Evolutionary conservation across 768 basidiomycete species (phyloP), one percentile per base, ranked within the genome.

Genomic region (Russula sp.): DNA sequence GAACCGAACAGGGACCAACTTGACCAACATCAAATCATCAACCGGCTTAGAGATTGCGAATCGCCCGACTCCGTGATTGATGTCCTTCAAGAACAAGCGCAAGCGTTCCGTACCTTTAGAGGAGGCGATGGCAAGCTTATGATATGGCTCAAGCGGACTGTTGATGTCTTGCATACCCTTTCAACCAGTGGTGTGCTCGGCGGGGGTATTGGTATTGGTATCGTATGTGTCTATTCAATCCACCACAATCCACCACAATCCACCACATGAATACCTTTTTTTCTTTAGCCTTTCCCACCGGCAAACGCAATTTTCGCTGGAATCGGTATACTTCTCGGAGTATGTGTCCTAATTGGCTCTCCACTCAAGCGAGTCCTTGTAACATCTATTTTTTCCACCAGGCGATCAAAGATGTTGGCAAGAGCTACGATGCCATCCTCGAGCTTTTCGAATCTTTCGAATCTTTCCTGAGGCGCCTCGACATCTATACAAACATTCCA

Each of bases 11-110:
- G 50, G 50, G 8, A 51, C 50, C 9, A 51, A 28, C 14, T 28
- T 51, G 50, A 5, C 13, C 32, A 54, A 54, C n/a, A 22, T 54
- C 51, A n/a, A 26, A 22, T 54, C 53, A n/a, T 54, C n/a, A 20
- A 36, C 34, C 5, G 22, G 53, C 53, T 54, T 34, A 5, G 2
- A 14, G 11, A 11, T 8, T 54, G 53, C n/a, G 53, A 36, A 36
- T 54, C 34, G 7, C n/a, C 20, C 13, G n/a, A 54, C n/a, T 54
- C 53, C n/a, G 14, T 54, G 11, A 54, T 54, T 0, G 22, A 22
- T 1, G 32, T 54, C 34, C 34, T 54, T 54, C 53, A 24, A 9
- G 53, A 54, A 14, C 32, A 54, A 36, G 30, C 52, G 11, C n/a
- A 36, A 5, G 30, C 20, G 5, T 54, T 36, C n/a, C 22, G 22